A percentile compares a stretch with the other conserved stretches of the same genome.
Conservation (phyloP, 179 eudicot genomes). For the Drosera spatulata region DNA sequence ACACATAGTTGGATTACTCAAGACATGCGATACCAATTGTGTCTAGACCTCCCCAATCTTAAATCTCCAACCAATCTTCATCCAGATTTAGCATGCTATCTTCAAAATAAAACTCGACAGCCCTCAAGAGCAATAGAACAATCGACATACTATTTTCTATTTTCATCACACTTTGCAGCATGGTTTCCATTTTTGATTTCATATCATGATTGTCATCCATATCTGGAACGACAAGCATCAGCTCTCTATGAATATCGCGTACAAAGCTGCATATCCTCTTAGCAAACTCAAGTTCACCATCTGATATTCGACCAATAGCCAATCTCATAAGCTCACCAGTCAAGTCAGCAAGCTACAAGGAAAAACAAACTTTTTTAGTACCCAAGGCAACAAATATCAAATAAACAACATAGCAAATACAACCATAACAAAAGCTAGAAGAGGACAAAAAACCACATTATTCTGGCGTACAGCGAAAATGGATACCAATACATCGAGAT, state of each 20-base stretch:
- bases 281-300: conserved; percentile 84
- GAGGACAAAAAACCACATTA: too few species aligned
- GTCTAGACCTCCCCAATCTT: too few species aligned
- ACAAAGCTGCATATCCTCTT: conserved; percentile 79
- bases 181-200: conserved; percentile 80
- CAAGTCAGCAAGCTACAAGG: conserved; percentile 73
- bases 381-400: neutral
- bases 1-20: neutral
- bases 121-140: neutral
- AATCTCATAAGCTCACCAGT: conserved; percentile 97
- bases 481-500: too few species aligned
- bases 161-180: conserved; percentile 93
- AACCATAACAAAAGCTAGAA: too few species aligned
- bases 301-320: conserved; percentile 91
- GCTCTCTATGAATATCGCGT: conserved; percentile 72
- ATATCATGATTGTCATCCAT: conserved; percentile 83
- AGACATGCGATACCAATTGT: neutral
- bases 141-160: conserved; percentile 82
- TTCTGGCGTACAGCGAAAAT: too few species aligned
- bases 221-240: conserved; percentile 58
- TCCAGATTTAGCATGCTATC: neutral
- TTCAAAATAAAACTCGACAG: neutral
- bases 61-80: neutral
- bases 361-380: neutral
- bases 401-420: too few species aligned